phyloP scores from a whole-genome alignment of 1,284 basidiomycete species.

The Sutorius eximius region DNA sequence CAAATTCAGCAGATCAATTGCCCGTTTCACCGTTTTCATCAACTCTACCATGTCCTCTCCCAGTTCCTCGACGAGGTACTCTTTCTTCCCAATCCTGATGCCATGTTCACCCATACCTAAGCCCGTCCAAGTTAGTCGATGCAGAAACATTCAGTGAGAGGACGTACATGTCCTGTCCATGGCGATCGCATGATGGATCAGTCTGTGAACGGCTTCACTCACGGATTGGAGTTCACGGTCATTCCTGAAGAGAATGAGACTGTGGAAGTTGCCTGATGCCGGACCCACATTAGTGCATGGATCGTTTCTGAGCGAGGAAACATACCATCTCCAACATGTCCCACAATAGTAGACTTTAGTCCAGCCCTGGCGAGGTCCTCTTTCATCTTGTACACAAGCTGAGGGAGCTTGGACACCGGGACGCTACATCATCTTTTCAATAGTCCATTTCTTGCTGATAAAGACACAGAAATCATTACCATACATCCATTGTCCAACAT shows the following conservation, averaged over 20 bases:
- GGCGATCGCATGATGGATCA: constrained; percentile 64
- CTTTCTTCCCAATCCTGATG: constrained; percentile 78
- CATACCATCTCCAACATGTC: constrained; percentile 86
- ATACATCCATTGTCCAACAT: constrained; percentile 89
- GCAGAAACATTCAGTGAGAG: not conserved
- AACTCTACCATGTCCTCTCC: constrained; percentile 75
- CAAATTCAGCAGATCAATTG: constrained; percentile 74
- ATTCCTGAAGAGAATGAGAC: constrained; percentile 63
- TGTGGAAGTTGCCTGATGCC: constrained; percentile 60
- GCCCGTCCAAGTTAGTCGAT: constrained; percentile 5
- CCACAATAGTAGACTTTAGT: constrained; percentile 72
- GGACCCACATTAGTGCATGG: constrained; percentile 16
- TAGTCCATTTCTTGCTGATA: constrained; percentile 5
- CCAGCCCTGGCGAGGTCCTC: constrained; percentile 66
- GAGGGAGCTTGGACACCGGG: constrained; percentile 70
- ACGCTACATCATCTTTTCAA: constrained; percentile 50
- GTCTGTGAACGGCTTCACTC: constrained; percentile 61
- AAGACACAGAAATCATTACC: constrained; percentile 44
- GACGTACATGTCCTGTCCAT: constrained; percentile 72
- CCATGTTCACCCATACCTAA: constrained; percentile 68
- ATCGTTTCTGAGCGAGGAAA: constrained; percentile 23
- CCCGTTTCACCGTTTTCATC: constrained; percentile 72
- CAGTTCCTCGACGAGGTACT: constrained; percentile 71
- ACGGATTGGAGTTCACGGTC: constrained; percentile 60
- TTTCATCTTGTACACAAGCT: constrained; percentile 72